Evolutionary conservation across 2,329 filamentous ascomycete species (phyloP).

Genomic region (Gyromitra esculenta): DNA sequence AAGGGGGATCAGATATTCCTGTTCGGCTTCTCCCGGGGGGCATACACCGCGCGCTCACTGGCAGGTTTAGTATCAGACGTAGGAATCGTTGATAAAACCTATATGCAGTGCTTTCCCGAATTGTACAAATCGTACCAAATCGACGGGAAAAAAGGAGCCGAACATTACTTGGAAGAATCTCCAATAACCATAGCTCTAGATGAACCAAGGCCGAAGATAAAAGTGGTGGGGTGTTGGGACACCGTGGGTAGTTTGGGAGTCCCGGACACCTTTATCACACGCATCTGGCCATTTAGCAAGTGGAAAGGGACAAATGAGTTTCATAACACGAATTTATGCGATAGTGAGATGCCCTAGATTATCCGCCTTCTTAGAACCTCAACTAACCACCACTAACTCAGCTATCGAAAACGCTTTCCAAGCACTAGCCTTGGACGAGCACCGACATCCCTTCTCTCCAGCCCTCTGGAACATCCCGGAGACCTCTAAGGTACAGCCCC

Average conservation of each 20-base stretch:
- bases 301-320: not conserved
- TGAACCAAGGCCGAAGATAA: slow-evolving; percentile 61
- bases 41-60: slow-evolving; percentile 68
- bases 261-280: slow-evolving; percentile 56
- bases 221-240: slow-evolving; percentile 66
- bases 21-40: slow-evolving; percentile 68
- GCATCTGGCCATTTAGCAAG: not conserved
- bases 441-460: slow-evolving; percentile 66
- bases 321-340: not conserved
- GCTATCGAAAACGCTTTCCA: slow-evolving; percentile 69
- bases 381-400: slow-evolving; percentile 63
- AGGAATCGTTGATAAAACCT: slow-evolving; percentile 66
- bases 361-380: slow-evolving; percentile 14
- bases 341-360: not conserved
- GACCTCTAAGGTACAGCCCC: slow-evolving; percentile 19
- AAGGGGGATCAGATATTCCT: slow-evolving; percentile 67
- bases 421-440: slow-evolving; percentile 69
- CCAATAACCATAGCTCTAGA: not conserved
- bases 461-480: slow-evolving; percentile 66
- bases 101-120: slow-evolving; percentile 67
- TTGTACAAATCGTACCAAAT: slow-evolving; percentile 65
- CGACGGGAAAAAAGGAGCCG: slow-evolving; percentile 13
- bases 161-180: not conserved
- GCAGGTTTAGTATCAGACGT: slow-evolving; percentile 66
- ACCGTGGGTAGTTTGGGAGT: slow-evolving; percentile 65